Evolutionary conservation across 73 alveolate genomes (phyloP), one percentile per base, ranked within the genome.

Genomic region (Blepharisma stoltei): DNA sequence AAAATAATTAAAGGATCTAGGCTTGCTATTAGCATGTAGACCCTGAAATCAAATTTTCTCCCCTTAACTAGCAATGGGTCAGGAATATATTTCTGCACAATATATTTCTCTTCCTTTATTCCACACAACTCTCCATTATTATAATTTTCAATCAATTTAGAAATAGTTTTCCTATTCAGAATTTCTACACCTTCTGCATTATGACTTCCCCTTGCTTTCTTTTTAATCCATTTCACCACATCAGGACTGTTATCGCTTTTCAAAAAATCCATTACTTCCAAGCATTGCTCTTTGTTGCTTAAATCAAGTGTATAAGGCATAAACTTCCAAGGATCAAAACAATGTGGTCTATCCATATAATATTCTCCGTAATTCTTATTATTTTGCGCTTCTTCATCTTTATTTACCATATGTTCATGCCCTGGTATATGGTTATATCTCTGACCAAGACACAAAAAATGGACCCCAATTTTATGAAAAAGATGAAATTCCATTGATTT

Each of bases 81-180:
- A 7, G 55, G 65, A 70, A 78, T 65, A 78, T 92, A 92, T 89
- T 86, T 82, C 75, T 89, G 90, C 41, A 90, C 94, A 20, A 92
- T 94, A 76, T 86, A 92, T 32, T 88, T 83, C 70, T 96, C 92
- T 18, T 23, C n/a, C 11, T 44, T 65, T 18, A 71, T 78, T 27
- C 82, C 47, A 82, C 89, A 81, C 48, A 65, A 73, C 37, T 23
- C 60, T 18, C 79, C 79, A 44, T 46, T 14, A 11, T 46, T 46
- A 69, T 69, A 69, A 18, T 38, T 69, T 7, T 14, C 41, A 0
- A 18, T 69, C 71, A 69, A 5, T 38, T 44, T 53, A 1, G 37
- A 7, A n/a, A 38, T n/a, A 1, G 14, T 78, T 49, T 70, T 67
- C 48, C 81, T 78, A 44, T 55, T 54, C 23, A 78, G 60, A n/a